Base-by-base conservation (phyloP, 2,329 filamentous ascomycete genomes). In the Botryotinia narcissicola region DNA sequence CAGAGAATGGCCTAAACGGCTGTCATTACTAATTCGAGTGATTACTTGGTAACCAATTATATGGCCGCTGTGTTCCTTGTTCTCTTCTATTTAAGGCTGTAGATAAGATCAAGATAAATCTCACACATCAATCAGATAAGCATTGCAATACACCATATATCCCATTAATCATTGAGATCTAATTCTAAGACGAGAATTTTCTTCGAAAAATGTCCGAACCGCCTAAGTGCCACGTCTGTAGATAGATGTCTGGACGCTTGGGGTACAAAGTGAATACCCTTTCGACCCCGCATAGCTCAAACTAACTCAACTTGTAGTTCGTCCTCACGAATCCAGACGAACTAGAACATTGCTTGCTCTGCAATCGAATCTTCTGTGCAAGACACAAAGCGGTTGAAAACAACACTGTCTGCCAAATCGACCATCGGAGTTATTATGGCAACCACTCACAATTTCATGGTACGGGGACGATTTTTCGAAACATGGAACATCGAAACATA, bases 311-410 rank as follows among this genome's bases (percentile, higher is more conserved):
- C 25, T 54, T 5, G 12, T 25, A n/a, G 48, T 6, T 54, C 22
- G 0, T 51, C 4, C 1, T 20, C 22, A 6, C 1, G 0, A n/a
- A 25, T n/a, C 25, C 48, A 51, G 4, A 5, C 2, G 0, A 7
- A 1, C 1, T 54, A 2, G 25, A 54, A 54, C 4, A n/a, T 1
- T 54, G 48, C 4, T 54, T n/a, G 25, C 48, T 51, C 1, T n/a
- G 48, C 22, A 51, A 51, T n/a, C 48, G 48, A n/a, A 1, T 1
- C 1, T 51, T 51, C 4, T 51, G 48, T 51, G 12, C 4, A 51
- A 51, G 1, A 51, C 48, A 51, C 12, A 51, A 51, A 51, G 12
- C 14, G 42, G 14, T 18, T 44, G 42, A 18, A 44, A 44, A 16
- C 16, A 16, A 44, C 16, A 44, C 14, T 44, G 1, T 44, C 6